Conservation (phyloP, 2,329 filamentous ascomycete species). For the Magnaporthiopsis poae region DNA sequence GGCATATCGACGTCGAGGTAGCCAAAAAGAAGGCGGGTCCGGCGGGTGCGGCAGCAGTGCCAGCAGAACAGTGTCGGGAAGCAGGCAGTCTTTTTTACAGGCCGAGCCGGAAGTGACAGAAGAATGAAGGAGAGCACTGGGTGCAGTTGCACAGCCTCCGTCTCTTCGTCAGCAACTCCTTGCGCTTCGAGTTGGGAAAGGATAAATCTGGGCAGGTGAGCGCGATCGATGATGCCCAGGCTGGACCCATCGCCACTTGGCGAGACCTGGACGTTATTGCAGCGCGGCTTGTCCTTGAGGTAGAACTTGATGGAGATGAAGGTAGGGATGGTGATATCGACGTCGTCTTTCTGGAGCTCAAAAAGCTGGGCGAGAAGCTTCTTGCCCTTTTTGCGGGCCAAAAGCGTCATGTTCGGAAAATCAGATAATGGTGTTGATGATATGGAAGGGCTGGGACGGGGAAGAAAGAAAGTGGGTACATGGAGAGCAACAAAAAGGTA, state of each 20-base stretch:
- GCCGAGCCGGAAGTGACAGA: slow-evolving; percentile 10
- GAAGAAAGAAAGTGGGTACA: neutral
- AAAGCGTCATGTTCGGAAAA: neutral
- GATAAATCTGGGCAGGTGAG: slow-evolving; percentile 11
- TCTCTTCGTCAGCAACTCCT: slow-evolving; percentile 12
- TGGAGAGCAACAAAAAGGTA: neutral
- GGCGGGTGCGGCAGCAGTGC: slow-evolving; percentile 10
- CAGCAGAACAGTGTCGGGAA: slow-evolving; percentile 13
- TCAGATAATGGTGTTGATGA: neutral
- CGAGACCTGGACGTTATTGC: neutral
- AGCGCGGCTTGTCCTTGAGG: slow-evolving; percentile 10
- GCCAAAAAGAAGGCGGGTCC: slow-evolving; percentile 13
- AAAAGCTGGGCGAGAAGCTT: slow-evolving; percentile 10
- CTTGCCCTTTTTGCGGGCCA: slow-evolving; percentile 11
- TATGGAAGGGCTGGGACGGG: neutral
- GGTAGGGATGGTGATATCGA: slow-evolving; percentile 11
- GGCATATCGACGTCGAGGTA: slow-evolving; percentile 13
- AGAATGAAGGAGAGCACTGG: slow-evolving; percentile 13
- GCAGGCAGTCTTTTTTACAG: neutral
- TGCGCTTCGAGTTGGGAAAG: slow-evolving; percentile 14
- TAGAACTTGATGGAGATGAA: slow-evolving; percentile 11
- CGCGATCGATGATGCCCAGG: slow-evolving; percentile 2
- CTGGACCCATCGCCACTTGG: slow-evolving; percentile 3
- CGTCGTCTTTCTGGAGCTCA: slow-evolving; percentile 11
- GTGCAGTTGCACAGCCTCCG: slow-evolving; percentile 8